A percentile compares a stretch with the other conserved stretches of the same genome.
These are phyloP conservation scores for Diplodia scrobiculata DNA, from an alignment of 2,329 filamentous ascomycete genomes.

Conservation along the genomic window DNA sequence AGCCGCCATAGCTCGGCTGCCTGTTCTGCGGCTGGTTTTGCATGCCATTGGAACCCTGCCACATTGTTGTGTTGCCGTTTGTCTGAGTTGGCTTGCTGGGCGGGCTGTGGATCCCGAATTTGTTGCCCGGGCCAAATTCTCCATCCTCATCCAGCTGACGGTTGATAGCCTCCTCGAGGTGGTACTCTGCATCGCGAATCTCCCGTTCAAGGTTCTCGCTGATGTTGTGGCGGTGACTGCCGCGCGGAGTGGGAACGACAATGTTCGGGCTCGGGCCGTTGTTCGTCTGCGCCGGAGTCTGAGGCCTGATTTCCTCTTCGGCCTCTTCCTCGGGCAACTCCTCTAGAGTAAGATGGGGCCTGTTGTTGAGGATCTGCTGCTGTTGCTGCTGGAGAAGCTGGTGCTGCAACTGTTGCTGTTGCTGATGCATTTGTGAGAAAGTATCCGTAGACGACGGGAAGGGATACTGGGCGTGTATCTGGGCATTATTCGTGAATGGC, in stretches of 20 bases:
- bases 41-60: conserved; percentile 54
- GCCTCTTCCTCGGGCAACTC: conserved; percentile 76
- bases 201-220: conserved; percentile 79
- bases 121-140: conserved; percentile 63
- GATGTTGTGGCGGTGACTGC: conserved; percentile 68
- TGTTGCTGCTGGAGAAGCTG: conserved; percentile 59
- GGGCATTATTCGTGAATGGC: conserved; percentile 55
- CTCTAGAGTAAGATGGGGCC: conserved; percentile 58
- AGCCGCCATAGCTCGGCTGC: conserved; percentile 51
- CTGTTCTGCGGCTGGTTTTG: conserved; percentile 75
- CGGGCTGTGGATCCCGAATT: conserved; percentile 30
- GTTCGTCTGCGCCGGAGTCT: conserved; percentile 45
- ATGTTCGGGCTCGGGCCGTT: conserved; percentile 54
- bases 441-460: conserved; percentile 44
- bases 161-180: conserved; percentile 76
- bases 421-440: conserved; percentile 51
- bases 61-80: conserved; percentile 31
- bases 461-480: conserved; percentile 42
- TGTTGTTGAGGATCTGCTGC: conserved; percentile 51
- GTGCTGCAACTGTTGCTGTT: conserved; percentile 56
- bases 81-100: conserved; percentile 36
- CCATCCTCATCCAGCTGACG: conserved; percentile 78
- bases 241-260: conserved; percentile 62
- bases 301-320: conserved; percentile 52
- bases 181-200: conserved; percentile 82